Base-by-base conservation (phyloP, 2,329 filamentous ascomycete species). In the Raffaelea arxii region DNA sequence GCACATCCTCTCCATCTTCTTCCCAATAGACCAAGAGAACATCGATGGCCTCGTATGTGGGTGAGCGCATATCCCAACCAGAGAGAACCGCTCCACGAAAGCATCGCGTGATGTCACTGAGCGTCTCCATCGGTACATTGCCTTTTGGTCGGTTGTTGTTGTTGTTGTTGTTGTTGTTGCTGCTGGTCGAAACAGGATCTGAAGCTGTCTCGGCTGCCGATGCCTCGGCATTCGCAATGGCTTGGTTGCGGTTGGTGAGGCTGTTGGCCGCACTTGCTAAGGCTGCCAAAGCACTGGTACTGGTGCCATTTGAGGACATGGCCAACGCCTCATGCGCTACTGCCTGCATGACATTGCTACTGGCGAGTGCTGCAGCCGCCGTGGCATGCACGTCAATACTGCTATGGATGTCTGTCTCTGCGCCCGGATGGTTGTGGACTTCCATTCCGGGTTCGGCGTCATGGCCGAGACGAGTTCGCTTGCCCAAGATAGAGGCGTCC, bases 11-110 rank as follows among this genome's bases (percentile, higher is more conserved):
- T 18, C 27, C 35, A 37, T 55, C 53, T 12, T 50, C 44, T 12
- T 49, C 48, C 52, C 53, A 55, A 35, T 46, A 46, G 22, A 55
- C 6, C 3, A 54, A 25, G 32, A 55, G 24, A 10, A 52, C 53
- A 16, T 43, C 39, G 16, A 51, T 51, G 11, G 21, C 27, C 14
- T 30, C 37, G 27, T 55, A 55, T 0, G 51, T 51, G 16, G 52
- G 48, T 22, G 49, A 40, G 10, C 51, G 45, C n/a, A 46, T 47
- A 19, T 41, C 41, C 49, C 52, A 50, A 30, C 50, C 48, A 6
- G 43, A 45, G 16, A 19, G 23, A 7, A 52, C 51, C 7, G 53
- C 52, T 3, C 44, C 25, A 23, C 50, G 37, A 37, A 55, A 49
- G 19, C 47, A 25, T 4, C 46, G 48, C 3, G 49, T 53, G 43